Conservation (phyloP, 2,329 filamentous ascomycete genomes). For the Paracorniculantispora psalliotae region DNA sequence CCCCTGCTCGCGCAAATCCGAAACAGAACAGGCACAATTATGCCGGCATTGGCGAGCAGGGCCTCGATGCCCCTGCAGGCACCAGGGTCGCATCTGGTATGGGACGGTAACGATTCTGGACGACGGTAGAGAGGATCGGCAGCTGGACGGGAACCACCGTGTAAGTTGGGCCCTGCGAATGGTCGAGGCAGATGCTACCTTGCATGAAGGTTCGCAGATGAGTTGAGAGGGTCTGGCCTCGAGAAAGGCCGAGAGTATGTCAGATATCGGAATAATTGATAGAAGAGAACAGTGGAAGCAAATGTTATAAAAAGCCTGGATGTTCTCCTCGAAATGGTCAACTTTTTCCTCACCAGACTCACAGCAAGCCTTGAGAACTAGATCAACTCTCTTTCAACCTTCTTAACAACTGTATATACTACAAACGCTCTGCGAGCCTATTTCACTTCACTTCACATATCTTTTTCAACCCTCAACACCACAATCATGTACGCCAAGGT, state of each 20-base stretch:
- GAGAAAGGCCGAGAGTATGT: background rate
- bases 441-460: background rate
- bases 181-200: background rate
- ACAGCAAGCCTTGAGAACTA: slow-evolving; percentile 8
- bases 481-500: slow-evolving; percentile 6
- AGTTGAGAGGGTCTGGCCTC: background rate
- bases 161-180: background rate
- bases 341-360: background rate
- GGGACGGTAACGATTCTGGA: background rate
- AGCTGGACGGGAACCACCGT: background rate
- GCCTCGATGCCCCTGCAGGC: background rate
- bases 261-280: background rate
- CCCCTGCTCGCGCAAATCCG: background rate
- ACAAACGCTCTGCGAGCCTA: slow-evolving; percentile 2
- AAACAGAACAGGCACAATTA: background rate
- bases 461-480: background rate
- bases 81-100: background rate
- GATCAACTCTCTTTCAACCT: background rate
- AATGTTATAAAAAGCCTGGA: background rate
- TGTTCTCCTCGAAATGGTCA: background rate
- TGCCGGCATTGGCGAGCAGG: background rate
- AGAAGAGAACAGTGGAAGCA: background rate
- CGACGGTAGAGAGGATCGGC: background rate
- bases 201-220: background rate
- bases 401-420: background rate